These are phyloP conservation scores for Pinus taeda DNA, from an alignment of 75 land plant species.

Conservation along the genomic window DNA sequence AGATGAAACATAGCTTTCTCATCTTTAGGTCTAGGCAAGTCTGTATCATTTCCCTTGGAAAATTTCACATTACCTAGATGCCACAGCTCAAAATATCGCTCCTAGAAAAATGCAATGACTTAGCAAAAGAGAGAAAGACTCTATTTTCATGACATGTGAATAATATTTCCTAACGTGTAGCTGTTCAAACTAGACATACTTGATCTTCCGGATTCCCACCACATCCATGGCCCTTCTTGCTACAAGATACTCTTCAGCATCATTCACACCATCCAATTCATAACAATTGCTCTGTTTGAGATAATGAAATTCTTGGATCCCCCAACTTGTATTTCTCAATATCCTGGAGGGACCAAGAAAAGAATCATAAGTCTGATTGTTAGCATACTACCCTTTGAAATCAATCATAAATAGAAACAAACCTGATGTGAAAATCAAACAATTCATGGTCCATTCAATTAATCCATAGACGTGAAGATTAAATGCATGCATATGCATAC, in stretches of 20 bases:
- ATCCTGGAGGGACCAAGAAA: slow-evolving; percentile 14
- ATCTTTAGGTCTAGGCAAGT: slow-evolving; percentile 31
- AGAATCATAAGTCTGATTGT: background rate
- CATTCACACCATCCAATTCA: slow-evolving; percentile 34
- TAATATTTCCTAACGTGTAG: background rate
- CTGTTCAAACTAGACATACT: too few species aligned
- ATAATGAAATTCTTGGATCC: too few species aligned
- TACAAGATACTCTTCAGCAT: slow-evolving; percentile 25
- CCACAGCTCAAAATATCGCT: too few species aligned
- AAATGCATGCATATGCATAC: slow-evolving; percentile 16
- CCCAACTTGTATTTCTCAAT: slow-evolving; percentile 28
- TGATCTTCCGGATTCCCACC: slow-evolving; percentile 34
- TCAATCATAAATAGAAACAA: background rate
- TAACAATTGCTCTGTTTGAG: too few species aligned
- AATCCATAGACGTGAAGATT: background rate
- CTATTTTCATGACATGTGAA: background rate
- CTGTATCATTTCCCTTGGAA: background rate
- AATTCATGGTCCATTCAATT: background rate
- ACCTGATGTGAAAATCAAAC: background rate
- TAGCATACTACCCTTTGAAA: background rate
- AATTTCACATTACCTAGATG: slow-evolving; percentile 13
- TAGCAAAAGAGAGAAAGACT: too few species aligned
- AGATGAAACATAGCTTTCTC: slow-evolving; percentile 36
- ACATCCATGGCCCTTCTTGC: slow-evolving; percentile 46
- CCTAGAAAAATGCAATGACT: too few species aligned